Base-by-base conservation (phyloP, 2,329 filamentous ascomycete genomes). In the Pseudogymnoascus pannorum region DNA sequence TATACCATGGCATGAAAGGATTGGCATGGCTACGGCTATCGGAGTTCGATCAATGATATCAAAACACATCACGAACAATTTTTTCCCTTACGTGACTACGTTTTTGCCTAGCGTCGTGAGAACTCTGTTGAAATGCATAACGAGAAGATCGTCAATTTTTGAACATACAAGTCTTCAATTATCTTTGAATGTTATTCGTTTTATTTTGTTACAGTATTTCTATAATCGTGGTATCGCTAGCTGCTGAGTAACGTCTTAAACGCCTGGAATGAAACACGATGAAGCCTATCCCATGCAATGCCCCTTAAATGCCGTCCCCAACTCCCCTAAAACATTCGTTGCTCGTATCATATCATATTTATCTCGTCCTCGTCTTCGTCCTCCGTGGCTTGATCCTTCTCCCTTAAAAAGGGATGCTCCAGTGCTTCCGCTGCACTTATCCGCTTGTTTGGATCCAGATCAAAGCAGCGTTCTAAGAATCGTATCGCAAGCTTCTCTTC, bases 391-490 rank as follows among this genome's bases (percentile, higher is more conserved):
- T 7, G 67, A 33, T 65, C 64, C 2, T 72, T 72, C 29, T 76
- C 66, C 44, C 72, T 73, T 64, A 92, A 73, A 69, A 93, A 93
- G 0, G 87, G 84, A 72, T 93, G 89, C 58, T 82, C 73, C 54
- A 95, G 73, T 0, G 91, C 91, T 68, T 92, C 85, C 31, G 83
- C 81, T 1, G 91, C 91, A 42, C 87, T 90, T 62, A 93, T 89
- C 24, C 91, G 78, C 72, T 83, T 86, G 24, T 77, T 77, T 0
- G 91, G 89, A 70, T 95, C 89, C 57, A 92, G 77, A 61, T 94
- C 89, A 72, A 95, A 81, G 67, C 89, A 90, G 16, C 82, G 76
- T 58, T 83, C 79, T 63, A 95, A 73, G 69, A 95, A 94, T 42
- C 83, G 79, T 0, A 93, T 79, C 0, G 90, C 90, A 63, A 88